phyloP scores from a whole-genome alignment of 2,329 filamentous ascomycete genomes.

The Cryphonectria parasitica region DNA sequence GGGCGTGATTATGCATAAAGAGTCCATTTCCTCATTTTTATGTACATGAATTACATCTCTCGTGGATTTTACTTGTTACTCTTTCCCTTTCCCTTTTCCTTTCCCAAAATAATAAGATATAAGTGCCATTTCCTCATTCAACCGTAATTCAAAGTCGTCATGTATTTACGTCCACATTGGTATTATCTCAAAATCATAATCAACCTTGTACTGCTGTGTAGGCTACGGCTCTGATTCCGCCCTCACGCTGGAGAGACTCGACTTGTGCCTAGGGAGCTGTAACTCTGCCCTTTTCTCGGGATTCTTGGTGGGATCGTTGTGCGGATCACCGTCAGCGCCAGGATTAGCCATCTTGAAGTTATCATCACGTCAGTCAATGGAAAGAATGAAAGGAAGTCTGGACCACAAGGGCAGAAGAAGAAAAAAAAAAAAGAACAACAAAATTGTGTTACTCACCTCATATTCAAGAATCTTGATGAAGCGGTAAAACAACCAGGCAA shows the following conservation, averaged over 20 bases:
- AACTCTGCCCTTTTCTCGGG: conserved; percentile 43
- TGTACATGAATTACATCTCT: background rate
- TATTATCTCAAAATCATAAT: background rate
- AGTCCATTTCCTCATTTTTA: background rate
- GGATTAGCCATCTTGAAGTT: conserved; percentile 48
- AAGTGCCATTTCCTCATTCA: background rate
- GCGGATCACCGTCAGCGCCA: conserved; percentile 48
- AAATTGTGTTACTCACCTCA: conserved; percentile 33
- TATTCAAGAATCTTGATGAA: conserved; percentile 48
- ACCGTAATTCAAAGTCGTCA: background rate
- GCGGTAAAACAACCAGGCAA: conserved; percentile 44
- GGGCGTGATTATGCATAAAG: no score
- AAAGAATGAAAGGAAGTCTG: no score
- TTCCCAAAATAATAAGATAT: background rate
- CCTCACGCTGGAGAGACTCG: conserved; percentile 21
- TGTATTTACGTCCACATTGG: background rate
- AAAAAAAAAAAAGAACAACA: no score
- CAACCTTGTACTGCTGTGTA: background rate
- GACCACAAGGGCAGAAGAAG: no score
- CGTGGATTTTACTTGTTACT: background rate
- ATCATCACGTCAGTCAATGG: background rate
- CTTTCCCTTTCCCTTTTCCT: background rate
- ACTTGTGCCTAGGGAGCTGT: conserved; percentile 22
- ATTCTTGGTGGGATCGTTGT: conserved; percentile 49
- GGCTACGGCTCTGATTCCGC: conserved; percentile 20